A percentile compares a stretch with the other conserved stretches of the same genome.
These are phyloP conservation scores for Daedaleopsis nitida DNA, from an alignment of 768 basidiomycete species.

Conservation along the genomic window DNA sequence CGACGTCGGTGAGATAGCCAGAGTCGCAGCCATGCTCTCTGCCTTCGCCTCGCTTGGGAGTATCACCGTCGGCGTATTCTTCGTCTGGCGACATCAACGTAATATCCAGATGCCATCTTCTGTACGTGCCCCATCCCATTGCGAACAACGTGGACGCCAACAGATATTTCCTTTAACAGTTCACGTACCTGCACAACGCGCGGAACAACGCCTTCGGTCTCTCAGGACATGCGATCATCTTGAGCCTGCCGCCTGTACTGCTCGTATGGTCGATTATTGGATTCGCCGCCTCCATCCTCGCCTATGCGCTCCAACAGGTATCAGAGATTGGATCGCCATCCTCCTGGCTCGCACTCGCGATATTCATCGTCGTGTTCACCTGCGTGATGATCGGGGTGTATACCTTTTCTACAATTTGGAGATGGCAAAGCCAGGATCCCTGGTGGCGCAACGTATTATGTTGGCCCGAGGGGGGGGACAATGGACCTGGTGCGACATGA, in stretches of 20 bases:
- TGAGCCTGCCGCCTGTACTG: slow-evolving; percentile 55
- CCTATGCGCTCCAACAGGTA: slow-evolving; percentile 42
- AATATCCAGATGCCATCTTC: slow-evolving; percentile 47
- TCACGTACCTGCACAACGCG: slow-evolving; percentile 56
- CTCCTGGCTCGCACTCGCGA: slow-evolving; percentile 42
- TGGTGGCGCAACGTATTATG: slow-evolving; percentile 4
- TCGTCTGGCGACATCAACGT: slow-evolving; percentile 56
- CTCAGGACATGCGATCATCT: slow-evolving; percentile 51
- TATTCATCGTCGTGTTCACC: slow-evolving; percentile 43
- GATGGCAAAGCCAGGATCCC: slow-evolving; percentile 25
- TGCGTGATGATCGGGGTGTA: slow-evolving; percentile 45
- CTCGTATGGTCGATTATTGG: slow-evolving; percentile 56
- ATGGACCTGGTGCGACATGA: too few species aligned
- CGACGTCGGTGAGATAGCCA: slow-evolving; percentile 34
- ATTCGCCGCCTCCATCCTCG: slow-evolving; percentile 49
- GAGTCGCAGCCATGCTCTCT: slow-evolving; percentile 43
- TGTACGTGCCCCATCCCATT: background rate
- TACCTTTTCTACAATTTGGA: slow-evolving; percentile 54
- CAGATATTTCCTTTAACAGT: slow-evolving; percentile 31
- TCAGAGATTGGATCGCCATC: slow-evolving; percentile 34
- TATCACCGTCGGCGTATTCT: slow-evolving; percentile 57
- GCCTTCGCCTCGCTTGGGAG: slow-evolving; percentile 55
- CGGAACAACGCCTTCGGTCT: slow-evolving; percentile 47
- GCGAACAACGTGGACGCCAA: background rate
- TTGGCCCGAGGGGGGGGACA: background rate